These are phyloP conservation scores for Chaetomium fimeti DNA, from an alignment of 495 filamentous ascomycete species.

Conservation along the genomic window DNA sequence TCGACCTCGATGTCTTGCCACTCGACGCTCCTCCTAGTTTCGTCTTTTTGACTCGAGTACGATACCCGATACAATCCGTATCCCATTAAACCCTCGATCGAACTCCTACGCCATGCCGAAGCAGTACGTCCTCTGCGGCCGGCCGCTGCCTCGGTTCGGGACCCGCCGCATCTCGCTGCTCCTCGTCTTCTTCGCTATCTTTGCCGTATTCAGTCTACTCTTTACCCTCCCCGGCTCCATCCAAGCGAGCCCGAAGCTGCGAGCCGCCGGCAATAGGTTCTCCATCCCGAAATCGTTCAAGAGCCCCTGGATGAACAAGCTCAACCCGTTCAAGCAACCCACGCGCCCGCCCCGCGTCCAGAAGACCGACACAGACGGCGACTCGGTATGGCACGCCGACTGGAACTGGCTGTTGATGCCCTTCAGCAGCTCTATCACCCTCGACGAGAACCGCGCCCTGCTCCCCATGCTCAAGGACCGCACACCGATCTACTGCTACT, in stretches of 20 bases:
- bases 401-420: slow-evolving; percentile 81
- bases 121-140: slow-evolving; percentile 48
- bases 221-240: slow-evolving; percentile 49
- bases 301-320: slow-evolving; percentile 43
- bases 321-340: slow-evolving; percentile 62
- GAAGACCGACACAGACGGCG: slow-evolving; percentile 73
- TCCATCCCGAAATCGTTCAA: slow-evolving; percentile 47
- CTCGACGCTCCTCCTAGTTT: not conserved
- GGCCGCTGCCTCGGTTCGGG: slow-evolving; percentile 43
- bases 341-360: slow-evolving; percentile 73
- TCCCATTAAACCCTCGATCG: no score
- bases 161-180: slow-evolving; percentile 48
- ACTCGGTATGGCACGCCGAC: slow-evolving; percentile 80
- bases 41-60: not conserved
- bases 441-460: slow-evolving; percentile 82
- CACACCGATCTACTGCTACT: slow-evolving; percentile 88
- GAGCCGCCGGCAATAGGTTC: slow-evolving; percentile 43
- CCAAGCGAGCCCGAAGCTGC: slow-evolving; percentile 39
- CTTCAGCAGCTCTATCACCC: slow-evolving; percentile 80
- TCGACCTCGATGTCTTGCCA: not conserved
- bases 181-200: slow-evolving; percentile 43
- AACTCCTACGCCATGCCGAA: slow-evolving; percentile 47
- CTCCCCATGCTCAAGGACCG: slow-evolving; percentile 74
- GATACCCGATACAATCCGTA: not conserved
- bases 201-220: slow-evolving; percentile 49